Base-by-base conservation (phyloP, 2,329 filamentous ascomycete species). In the Ascochyta clinopodiicola region DNA sequence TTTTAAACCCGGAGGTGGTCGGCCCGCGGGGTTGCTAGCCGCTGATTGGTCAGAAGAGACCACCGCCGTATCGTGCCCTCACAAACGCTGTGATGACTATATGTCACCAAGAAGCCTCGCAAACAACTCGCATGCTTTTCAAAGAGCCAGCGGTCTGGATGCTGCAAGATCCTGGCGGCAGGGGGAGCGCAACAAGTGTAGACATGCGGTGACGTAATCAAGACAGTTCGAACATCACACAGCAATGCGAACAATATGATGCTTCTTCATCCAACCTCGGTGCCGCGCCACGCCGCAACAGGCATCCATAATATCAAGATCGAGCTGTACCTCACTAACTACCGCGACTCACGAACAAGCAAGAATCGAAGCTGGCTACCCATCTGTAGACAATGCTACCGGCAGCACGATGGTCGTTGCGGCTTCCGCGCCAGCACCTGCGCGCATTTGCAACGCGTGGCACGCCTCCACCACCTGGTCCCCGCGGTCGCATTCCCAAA, bases 381-480 rank as follows among this genome's bases (percentile, higher is more conserved):
- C 4, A n/a, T 15, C 19, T 22, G 2, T 17, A 6, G 9, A 46
- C 17, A 0, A 74, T 74, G 71, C 53, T 72, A 25, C 57, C 61
- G 21, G 47, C 55, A 50, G 59, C 67, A 34, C 64, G 70, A 39
- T 69, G 68, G 67, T 68, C 65, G 19, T 38, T 70, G 21, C 58
- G 67, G 42, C 59, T 72, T 38, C 66, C 73, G 25, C 68, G 67
- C 53, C 61, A 58, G 36, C 45, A 49, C 29, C 32, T 66, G 38
- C 66, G 63, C 35, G 57, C 63, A n/a, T 61, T 71, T 27, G 60
- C 63, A 39, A 67, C 64, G 17, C 67, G 60, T 40, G 61, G 44
- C 36, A 64, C 56, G 25, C 63, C 61, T 34, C 35, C 57, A 48
- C 56, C 60, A 32, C 51, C 60, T 17, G 64, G 63, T 8, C 67